These are phyloP conservation scores for Cercospora zeina DNA, from an alignment of 2,329 filamentous ascomycete genomes.

Conservation along the genomic window DNA sequence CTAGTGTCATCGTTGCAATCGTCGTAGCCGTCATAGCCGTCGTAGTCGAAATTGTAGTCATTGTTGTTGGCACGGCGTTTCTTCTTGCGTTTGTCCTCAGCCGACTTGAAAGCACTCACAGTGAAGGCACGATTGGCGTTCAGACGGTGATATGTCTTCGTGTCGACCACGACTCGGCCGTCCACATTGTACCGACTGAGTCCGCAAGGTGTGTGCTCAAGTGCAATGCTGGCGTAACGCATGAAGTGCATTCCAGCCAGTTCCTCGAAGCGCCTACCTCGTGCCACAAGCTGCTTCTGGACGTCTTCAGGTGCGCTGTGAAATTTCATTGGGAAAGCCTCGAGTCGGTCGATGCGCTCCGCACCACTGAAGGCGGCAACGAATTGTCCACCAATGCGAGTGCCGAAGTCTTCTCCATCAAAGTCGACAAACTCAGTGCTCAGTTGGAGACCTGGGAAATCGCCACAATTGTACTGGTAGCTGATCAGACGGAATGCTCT, in stretches of 20 bases:
- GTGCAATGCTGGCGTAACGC: slow-evolving; percentile 33
- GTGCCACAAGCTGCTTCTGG: slow-evolving; percentile 29
- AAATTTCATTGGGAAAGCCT: slow-evolving; percentile 32
- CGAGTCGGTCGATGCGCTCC: slow-evolving; percentile 30
- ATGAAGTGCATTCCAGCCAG: slow-evolving; percentile 37
- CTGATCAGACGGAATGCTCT: slow-evolving; percentile 37
- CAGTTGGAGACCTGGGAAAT: slow-evolving; percentile 34
- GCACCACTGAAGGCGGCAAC: slow-evolving; percentile 32
- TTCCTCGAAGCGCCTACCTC: slow-evolving; percentile 33
- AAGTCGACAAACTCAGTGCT: slow-evolving; percentile 39
- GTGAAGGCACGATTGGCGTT: slow-evolving; percentile 32
- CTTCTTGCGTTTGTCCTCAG: slow-evolving; percentile 27
- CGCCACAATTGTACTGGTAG: slow-evolving; percentile 35
- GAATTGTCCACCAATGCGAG: slow-evolving; percentile 17
- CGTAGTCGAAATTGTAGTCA: slow-evolving; percentile 18
- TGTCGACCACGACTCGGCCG: slow-evolving; percentile 37
- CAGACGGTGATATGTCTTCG: slow-evolving; percentile 36
- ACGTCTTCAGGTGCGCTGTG: slow-evolving; percentile 25
- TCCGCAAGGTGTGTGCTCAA: slow-evolving; percentile 28
- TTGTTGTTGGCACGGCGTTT: slow-evolving; percentile 29
- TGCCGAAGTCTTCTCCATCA: slow-evolving; percentile 39
- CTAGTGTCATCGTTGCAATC: slow-evolving; percentile 29
- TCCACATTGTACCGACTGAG: slow-evolving; percentile 33
- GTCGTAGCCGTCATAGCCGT: slow-evolving; percentile 31
- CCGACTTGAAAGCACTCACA: slow-evolving; percentile 30